Percentiles rank a stretch among this genome's conserved stretches.
phyloP scores from a whole-genome alignment of 371 early-diverging fungal species.

The Apophysomyces sp. region DNA sequence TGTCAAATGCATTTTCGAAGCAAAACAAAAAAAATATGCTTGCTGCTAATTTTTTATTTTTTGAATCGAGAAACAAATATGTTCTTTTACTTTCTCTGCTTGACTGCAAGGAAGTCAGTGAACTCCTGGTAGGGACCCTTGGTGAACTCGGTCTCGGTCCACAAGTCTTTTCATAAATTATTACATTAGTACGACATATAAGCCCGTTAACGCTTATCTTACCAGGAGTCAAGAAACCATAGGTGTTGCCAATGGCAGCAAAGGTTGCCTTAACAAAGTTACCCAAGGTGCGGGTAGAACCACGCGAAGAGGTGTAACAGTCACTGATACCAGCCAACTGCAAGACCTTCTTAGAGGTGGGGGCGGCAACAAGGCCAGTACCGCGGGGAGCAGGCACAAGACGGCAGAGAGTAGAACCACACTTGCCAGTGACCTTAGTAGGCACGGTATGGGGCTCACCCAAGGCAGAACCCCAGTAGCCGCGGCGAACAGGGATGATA shows the following conservation, averaged over 20 bases:
- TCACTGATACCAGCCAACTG: conserved; percentile 99
- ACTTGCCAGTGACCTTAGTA: conserved; percentile 98
- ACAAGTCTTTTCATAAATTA: conserved; percentile 64
- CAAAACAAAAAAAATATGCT: neutral
- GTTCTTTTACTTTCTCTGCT: conserved; percentile 45
- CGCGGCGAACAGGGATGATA: conserved; percentile 98
- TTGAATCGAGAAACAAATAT: neutral
- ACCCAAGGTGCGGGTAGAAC: conserved; percentile 90
- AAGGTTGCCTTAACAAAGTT: conserved; percentile 99
- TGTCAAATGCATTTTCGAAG: too few relatives aligned
- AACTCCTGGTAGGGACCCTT: conserved; percentile 93
- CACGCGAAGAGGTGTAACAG: conserved; percentile 96
- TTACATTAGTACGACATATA: neutral
- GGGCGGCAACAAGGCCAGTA: conserved; percentile 98
- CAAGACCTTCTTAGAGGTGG: conserved; percentile 97
- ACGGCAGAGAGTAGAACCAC: conserved; percentile 96
- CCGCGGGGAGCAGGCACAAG: conserved; percentile 99
- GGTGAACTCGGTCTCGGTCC: conserved; percentile 89
- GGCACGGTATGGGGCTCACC: conserved; percentile 99
- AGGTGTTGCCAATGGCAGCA: conserved; percentile 97
- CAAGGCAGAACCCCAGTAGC: conserved; percentile 98
- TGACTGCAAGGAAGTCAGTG: conserved; percentile 86
- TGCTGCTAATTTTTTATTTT: neutral
- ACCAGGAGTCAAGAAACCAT: conserved; percentile 94
- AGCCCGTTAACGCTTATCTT: neutral